phyloP scores from a whole-genome alignment of 345 rosid species.

The Aurinia saxatilis region DNA sequence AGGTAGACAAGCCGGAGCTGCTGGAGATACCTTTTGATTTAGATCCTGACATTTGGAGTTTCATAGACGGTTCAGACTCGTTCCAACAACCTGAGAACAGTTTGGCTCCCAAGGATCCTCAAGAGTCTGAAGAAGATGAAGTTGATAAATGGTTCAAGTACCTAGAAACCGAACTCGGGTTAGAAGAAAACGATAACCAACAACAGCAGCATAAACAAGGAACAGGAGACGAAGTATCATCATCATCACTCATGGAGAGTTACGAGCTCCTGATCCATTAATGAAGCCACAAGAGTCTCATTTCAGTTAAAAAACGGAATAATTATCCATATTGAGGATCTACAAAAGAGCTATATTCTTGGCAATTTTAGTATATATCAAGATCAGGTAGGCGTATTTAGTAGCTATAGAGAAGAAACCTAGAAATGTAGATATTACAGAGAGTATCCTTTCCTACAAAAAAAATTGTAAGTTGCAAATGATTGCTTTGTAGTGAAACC shows the following conservation, averaged over 20 bases:
- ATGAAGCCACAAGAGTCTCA: neutral
- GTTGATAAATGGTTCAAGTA: constrained; percentile 47
- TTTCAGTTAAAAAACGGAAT: neutral
- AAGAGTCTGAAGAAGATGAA: constrained; percentile 30
- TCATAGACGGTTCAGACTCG: constrained; percentile 41
- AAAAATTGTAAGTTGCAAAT: neutral
- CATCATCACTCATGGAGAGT: constrained; percentile 17
- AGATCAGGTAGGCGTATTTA: neutral
- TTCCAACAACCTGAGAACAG: constrained; percentile 24
- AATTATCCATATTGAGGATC: neutral
- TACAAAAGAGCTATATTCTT: constrained; percentile 3
- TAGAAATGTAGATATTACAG: constrained; percentile 5
- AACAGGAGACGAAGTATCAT: neutral
- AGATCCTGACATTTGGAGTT: constrained; percentile 62
- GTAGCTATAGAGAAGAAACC: neutral
- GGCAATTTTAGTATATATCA: neutral
- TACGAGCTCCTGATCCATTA: constrained; percentile 14
- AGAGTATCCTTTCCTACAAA: neutral
- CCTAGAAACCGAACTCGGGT: constrained; percentile 60
- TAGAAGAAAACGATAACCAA: constrained; percentile 32
- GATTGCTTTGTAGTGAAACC: constrained; percentile 16
- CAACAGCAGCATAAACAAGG: constrained; percentile 1
- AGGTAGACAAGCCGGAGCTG: constrained; percentile 59
- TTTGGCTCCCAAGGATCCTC: constrained; percentile 10
- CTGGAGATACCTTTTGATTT: constrained; percentile 42